Percentiles rank a stretch among this genome's conserved stretches.
phyloP scores from a whole-genome alignment of 331 rosid species.

The Malus hybrid region DNA sequence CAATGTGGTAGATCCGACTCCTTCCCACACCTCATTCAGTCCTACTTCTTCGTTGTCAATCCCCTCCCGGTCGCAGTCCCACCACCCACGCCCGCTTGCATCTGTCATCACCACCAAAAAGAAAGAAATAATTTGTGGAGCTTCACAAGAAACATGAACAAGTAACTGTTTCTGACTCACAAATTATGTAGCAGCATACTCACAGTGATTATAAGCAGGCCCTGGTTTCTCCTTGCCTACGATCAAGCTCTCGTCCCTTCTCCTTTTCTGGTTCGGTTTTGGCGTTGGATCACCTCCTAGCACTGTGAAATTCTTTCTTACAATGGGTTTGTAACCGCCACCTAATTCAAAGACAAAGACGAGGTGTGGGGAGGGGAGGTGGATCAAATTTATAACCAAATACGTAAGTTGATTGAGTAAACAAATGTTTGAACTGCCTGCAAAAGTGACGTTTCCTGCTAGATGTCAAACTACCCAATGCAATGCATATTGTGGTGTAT shows the following conservation, averaged over 20 bases:
- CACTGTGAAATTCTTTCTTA: constrained; percentile 38
- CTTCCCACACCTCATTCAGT: constrained; percentile 83
- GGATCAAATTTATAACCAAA: background rate
- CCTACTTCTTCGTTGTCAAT: constrained; percentile 79
- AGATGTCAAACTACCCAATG: background rate
- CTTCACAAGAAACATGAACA: no score
- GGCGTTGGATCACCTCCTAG: constrained; percentile 60
- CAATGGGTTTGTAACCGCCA: constrained; percentile 20
- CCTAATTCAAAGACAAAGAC: constrained; percentile 15
- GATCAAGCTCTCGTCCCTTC: constrained; percentile 16
- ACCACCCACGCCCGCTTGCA: constrained; percentile 82
- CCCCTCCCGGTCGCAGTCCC: constrained; percentile 91
- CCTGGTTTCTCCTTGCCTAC: constrained; percentile 30
- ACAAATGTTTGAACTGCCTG: background rate
- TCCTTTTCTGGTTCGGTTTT: constrained; percentile 30
- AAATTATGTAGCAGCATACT: constrained; percentile 12
- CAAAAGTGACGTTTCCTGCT: background rate
- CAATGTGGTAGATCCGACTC: constrained; percentile 84
- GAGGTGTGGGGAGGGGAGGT: background rate
- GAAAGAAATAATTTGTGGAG: no score
- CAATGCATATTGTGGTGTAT: background rate
- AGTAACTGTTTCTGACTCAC: background rate
- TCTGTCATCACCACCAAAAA: constrained; percentile 32
- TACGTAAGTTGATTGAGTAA: background rate
- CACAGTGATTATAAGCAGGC: constrained; percentile 72